A percentile compares a stretch with the other conserved stretches of the same genome.
phyloP scores from a whole-genome alignment of 345 rosid genomes.

The Zanthoxylum bungeanum region DNA sequence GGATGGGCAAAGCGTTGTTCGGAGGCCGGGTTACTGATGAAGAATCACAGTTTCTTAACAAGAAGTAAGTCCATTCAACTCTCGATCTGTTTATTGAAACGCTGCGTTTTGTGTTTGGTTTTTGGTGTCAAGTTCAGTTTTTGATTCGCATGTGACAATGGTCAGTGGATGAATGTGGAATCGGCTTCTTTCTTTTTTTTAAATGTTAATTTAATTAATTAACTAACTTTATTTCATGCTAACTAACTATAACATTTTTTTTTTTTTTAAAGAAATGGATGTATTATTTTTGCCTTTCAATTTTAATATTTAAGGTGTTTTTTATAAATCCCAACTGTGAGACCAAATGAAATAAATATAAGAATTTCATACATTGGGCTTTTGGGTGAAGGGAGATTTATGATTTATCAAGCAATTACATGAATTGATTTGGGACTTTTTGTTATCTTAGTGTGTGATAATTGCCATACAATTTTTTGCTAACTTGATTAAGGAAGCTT shows the following conservation, averaged over 20 bases:
- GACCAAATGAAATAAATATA: too few species aligned
- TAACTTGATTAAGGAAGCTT: neutral
- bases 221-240: neutral
- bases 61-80: slow-evolving; percentile 36
- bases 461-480: neutral
- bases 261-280: neutral
- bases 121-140: neutral
- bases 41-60: slow-evolving; percentile 65
- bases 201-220: neutral
- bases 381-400: neutral
- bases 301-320: too few species aligned
- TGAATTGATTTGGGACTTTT: neutral
- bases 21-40: slow-evolving; percentile 84
- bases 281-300: neutral
- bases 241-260: neutral
- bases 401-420: neutral
- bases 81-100: slow-evolving; percentile 14
- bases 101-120: too few species aligned
- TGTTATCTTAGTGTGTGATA: neutral
- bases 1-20: slow-evolving; percentile 67
- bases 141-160: slow-evolving; percentile 4
- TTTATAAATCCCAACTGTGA: too few species aligned
- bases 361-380: neutral
- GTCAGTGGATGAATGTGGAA: slow-evolving; percentile 12
- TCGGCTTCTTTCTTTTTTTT: slow-evolving; percentile 20